These are phyloP conservation scores for Hypoxylon perforatum DNA, from an alignment of 495 filamentous ascomycete genomes.

Conservation along the genomic window DNA sequence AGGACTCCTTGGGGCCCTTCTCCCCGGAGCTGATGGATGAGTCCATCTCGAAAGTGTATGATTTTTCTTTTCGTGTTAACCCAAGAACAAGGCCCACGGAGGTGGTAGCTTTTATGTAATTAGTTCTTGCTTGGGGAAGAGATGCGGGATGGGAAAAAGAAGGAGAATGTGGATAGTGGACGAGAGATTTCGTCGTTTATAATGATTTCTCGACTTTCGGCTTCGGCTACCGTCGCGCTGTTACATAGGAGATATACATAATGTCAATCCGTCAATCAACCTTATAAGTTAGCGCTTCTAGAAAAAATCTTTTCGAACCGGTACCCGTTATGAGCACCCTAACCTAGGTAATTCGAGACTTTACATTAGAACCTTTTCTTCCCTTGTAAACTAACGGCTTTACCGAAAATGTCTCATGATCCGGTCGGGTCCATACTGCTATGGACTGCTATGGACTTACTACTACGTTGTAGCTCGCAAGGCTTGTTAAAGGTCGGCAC, in stretches of 20 bases:
- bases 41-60: constrained; percentile 35
- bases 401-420: constrained; percentile 41
- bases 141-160: neutral
- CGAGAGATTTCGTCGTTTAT: constrained; percentile 16
- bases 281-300: too few species aligned
- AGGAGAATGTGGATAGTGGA: constrained; percentile 6
- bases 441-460: too few species aligned
- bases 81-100: constrained; percentile 1
- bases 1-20: constrained; percentile 24
- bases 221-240: constrained; percentile 17
- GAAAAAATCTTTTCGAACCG: constrained; percentile 23
- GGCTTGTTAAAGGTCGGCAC: neutral
- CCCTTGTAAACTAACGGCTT: constrained; percentile 14
- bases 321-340: constrained; percentile 1
- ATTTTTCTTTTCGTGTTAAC: constrained; percentile 11
- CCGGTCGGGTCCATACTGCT: constrained; percentile 13
- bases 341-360: too few species aligned
- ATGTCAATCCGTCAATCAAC: too few species aligned
- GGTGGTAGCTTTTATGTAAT: constrained; percentile 24
- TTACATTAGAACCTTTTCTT: neutral
- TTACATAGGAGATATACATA: neutral
- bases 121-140: constrained; percentile 3
- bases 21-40: constrained; percentile 24
- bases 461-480: neutral
- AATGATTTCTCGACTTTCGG: constrained; percentile 11